A percentile compares a stretch with the other conserved stretches of the same genome.
Conservation (phyloP, 1,284 basidiomycete genomes). For the Melanopsichium pennsylvanicum region DNA sequence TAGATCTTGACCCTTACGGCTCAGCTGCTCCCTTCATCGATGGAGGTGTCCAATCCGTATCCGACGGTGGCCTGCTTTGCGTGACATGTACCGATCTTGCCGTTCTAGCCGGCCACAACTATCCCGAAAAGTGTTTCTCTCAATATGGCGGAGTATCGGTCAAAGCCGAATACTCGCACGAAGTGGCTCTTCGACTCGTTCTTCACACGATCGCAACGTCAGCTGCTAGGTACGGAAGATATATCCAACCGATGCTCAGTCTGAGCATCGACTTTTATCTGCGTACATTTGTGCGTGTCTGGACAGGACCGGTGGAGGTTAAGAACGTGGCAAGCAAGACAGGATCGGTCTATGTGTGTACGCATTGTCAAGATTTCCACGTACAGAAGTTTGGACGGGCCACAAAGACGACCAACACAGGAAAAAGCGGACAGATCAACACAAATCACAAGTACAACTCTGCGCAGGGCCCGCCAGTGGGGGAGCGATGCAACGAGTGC, state of each 20-base stretch:
- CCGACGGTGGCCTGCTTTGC: conserved; percentile 83
- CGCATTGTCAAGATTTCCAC: conserved; percentile 54
- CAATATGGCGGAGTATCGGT: conserved; percentile 88
- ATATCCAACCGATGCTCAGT: conserved; percentile 87
- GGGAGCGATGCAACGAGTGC: conserved; percentile 81
- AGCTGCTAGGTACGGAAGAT: conserved; percentile 89
- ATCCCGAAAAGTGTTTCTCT: conserved; percentile 76
- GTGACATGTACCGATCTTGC: conserved; percentile 96
- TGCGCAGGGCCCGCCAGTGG: conserved; percentile 74
- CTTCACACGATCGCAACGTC: conserved; percentile 84
- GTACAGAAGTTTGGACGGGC: conserved; percentile 55
- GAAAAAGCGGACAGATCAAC: conserved; percentile 48
- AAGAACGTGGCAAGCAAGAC: conserved; percentile 73
- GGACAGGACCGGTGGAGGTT: conserved; percentile 80
- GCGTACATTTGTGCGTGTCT: conserved; percentile 85
- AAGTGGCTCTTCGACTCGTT: conserved; percentile 74
- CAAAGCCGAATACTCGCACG: conserved; percentile 90
- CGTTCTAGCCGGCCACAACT: conserved; percentile 91
- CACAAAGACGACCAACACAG: conserved; percentile 23
- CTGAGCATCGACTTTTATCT: conserved; percentile 98
- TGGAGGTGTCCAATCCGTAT: conserved; percentile 88
- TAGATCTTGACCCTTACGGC: conserved; percentile 97
- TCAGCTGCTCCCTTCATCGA: conserved; percentile 97
- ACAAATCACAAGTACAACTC: conserved; percentile 72
- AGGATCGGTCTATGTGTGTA: conserved; percentile 59